phyloP scores from a whole-genome alignment of 2,329 filamentous ascomycete species.

The Verticillium isaacii region DNA sequence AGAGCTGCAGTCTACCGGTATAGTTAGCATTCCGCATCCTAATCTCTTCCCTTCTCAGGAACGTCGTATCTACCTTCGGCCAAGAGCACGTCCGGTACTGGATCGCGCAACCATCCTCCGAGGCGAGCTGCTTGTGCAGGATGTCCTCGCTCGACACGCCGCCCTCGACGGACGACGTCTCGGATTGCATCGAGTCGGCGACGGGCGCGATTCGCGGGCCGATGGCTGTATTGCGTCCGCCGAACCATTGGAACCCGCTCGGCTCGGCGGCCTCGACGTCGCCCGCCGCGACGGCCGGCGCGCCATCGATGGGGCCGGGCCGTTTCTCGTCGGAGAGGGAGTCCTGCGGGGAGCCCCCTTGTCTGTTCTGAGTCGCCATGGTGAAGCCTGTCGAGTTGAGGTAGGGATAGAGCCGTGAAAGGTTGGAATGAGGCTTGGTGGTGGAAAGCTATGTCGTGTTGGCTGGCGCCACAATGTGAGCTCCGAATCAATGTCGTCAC shows the following conservation, averaged over 20 bases:
- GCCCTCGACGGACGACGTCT: constrained; percentile 35
- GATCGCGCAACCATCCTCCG: constrained; percentile 74
- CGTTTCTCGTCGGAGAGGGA: background rate
- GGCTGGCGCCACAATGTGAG: background rate
- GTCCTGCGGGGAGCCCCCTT: background rate
- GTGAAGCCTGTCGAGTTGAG: background rate
- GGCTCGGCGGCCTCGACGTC: background rate
- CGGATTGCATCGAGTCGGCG: constrained; percentile 22
- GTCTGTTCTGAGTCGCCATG: background rate
- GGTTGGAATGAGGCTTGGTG: background rate
- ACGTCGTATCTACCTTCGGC: constrained; percentile 56
- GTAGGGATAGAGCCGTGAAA: background rate
- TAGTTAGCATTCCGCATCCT: background rate
- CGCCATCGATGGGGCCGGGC: background rate
- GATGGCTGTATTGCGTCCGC: constrained; percentile 33
- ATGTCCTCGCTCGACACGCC: constrained; percentile 38
- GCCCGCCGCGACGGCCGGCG: background rate
- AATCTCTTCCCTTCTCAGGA: background rate
- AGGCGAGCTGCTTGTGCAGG: constrained; percentile 63
- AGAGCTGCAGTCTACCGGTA: constrained; percentile 64
- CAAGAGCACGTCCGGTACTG: constrained; percentile 92
- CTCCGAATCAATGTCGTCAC: background rate
- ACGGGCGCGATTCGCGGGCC: constrained; percentile 49
- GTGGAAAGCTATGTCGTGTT: background rate
- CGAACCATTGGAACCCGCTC: constrained; percentile 19